Evolutionary conservation across 768 basidiomycete genomes (phyloP).

Genomic region (Crepidotus variabilis): DNA sequence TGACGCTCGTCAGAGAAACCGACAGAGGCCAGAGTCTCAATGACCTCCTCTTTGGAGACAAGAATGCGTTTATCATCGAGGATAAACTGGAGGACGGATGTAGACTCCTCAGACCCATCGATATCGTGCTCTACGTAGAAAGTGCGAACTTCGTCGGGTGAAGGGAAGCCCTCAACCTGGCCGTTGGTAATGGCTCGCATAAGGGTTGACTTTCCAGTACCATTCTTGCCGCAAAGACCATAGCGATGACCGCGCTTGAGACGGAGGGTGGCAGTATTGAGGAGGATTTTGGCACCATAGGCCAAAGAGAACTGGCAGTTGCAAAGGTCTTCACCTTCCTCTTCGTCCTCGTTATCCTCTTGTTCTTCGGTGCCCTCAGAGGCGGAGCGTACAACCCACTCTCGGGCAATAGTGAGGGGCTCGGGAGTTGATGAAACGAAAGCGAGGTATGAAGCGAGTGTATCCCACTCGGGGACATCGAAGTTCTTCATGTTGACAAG

Average conservation of each 20-base stretch:
- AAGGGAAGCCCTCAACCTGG: conserved; percentile 98
- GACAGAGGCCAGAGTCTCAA: conserved; percentile 83
- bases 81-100: conserved; percentile 87
- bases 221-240: conserved; percentile 97
- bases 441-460: conserved; percentile 70
- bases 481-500: conserved; percentile 91
- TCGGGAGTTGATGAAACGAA: conserved; percentile 66
- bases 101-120: conserved; percentile 91
- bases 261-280: conserved; percentile 94
- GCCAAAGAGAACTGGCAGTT: conserved; percentile 99
- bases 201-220: conserved; percentile 95
- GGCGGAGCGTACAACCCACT: conserved; percentile 91
- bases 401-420: conserved; percentile 61
- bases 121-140: conserved; percentile 99
- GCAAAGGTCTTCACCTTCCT: conserved; percentile 98
- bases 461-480: conserved; percentile 84
- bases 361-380: conserved; percentile 68
- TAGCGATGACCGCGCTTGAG: conserved; percentile 99
- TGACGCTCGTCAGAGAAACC: conserved; percentile 91
- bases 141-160: conserved; percentile 94
- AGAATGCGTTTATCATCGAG: conserved; percentile 79
- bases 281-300: conserved; percentile 97
- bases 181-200: conserved; percentile 93
- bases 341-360: conserved; percentile 79
- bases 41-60: conserved; percentile 62